These are phyloP conservation scores for Mercurialis annua DNA, from an alignment of 345 rosid genomes.

Conservation along the genomic window DNA sequence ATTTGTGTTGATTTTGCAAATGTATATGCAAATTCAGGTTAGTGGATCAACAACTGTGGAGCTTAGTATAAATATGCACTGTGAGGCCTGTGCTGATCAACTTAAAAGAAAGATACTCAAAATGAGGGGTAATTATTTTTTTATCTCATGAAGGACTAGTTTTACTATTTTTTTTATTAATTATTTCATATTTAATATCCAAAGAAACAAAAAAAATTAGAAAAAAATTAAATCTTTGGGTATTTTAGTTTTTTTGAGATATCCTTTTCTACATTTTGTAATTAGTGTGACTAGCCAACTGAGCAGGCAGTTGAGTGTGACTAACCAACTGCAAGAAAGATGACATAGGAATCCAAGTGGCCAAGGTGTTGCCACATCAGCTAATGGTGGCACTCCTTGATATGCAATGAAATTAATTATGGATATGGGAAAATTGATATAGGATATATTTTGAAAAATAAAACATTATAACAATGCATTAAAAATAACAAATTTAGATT, in stretches of 20 bases:
- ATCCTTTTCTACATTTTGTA: not conserved
- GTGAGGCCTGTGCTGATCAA: conserved; percentile 91
- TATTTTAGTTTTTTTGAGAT: not conserved
- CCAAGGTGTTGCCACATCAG: not conserved
- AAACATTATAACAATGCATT: no score
- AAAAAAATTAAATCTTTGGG: no score
- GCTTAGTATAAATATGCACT: conserved; percentile 87
- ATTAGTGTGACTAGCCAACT: not conserved
- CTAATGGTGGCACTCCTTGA: not conserved
- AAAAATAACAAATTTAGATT: no score
- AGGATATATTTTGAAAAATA: no score
- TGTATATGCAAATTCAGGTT: conserved; percentile 36
- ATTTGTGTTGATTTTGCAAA: no score
- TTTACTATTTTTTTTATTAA: not conserved
- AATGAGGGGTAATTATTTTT: conserved; percentile 70
- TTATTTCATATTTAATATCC: not conserved
- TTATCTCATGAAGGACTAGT: not conserved
- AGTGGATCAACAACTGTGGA: conserved; percentile 63
- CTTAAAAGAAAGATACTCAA: conserved; percentile 78
- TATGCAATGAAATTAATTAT: no score
- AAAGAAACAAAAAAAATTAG: not conserved
- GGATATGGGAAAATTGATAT: no score
- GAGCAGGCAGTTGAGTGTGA: conserved; percentile 16
- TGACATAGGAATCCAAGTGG: not conserved
- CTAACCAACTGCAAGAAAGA: not conserved